Evolutionary conservation across 805 yeast species (phyloP), one percentile per base, ranked within the genome.

Genomic region (Schizosaccharomyces cryophilus): DNA sequence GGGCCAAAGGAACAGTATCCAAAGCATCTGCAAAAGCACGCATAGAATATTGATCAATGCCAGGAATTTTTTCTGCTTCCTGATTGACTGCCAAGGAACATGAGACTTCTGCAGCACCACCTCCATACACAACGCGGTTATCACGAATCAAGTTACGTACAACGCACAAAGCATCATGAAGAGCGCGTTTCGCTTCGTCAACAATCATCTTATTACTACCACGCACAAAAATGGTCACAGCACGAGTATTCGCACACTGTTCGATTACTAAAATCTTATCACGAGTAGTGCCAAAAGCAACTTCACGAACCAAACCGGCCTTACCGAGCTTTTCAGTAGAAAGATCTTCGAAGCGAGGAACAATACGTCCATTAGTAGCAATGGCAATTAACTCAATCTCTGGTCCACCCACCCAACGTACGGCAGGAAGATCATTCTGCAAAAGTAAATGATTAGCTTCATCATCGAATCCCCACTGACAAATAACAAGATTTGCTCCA

Each of bases 391-490:
- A 79, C 60, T 90, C 98, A 66, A 90, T 78, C 68, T 90, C 98
- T 61, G 94, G 87, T 55, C 97, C 98, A 64, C 97, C 98, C 61
- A 93, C 95, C 99, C 99, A 93, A 75, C 99, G 82, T 51, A 93
- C 93, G 29, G 97, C 97, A 47, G 96, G 95, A 64, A 93, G 78
- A 54, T 86, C 80, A 72, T 90, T 87, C 67, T 90, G 85, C 66
- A 89, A 76, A 63, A 93, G 77, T 70, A 93, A 74, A 73, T 93
- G 96, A 73, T 90, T 90, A 54, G 97, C 97, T 75, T 90, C 98
- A 72, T 90, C 98, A 72, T 90, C 98, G 68, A 90, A 93, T 19
- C 98, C 98, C 98, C 98, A 90, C 75, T 90, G 98, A 74, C 98
- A 93, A 48, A 94, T 90, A 61, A 90, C 98, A 62, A 90, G 80